phyloP scores from a whole-genome alignment of 2,329 filamentous ascomycete species.

The Raffaelea ambrosiae region DNA sequence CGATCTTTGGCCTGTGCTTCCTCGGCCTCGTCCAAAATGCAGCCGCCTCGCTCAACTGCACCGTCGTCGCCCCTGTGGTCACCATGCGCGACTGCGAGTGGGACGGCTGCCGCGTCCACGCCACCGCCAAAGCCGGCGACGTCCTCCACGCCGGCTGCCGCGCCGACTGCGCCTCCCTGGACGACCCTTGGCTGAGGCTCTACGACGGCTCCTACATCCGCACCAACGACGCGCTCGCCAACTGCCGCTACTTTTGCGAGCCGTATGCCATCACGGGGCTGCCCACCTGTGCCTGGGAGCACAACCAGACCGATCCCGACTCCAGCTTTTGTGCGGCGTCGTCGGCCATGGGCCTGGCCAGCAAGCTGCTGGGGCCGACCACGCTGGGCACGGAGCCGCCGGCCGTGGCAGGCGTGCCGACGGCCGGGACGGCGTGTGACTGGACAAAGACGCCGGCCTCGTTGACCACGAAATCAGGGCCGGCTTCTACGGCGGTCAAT shows the following conservation, averaged over 20 bases:
- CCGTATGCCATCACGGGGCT: constrained; percentile 4
- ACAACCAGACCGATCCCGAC: background rate
- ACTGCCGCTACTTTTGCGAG: constrained; percentile 10
- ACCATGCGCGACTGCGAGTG: constrained; percentile 11
- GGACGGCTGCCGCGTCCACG: constrained; percentile 8
- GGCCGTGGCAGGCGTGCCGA: background rate
- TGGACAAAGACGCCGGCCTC: constrained; percentile 1
- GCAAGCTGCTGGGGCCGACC: background rate
- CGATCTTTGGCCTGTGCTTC: no score
- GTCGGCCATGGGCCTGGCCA: background rate
- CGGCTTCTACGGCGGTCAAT: no score
- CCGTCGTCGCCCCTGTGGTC: constrained; percentile 6
- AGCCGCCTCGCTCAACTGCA: constrained; percentile 11
- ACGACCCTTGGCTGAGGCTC: constrained; percentile 11
- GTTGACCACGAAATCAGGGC: constrained; percentile 1
- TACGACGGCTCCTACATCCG: constrained; percentile 11
- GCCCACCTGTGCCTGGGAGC: constrained; percentile 1
- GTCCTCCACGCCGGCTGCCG: constrained; percentile 10
- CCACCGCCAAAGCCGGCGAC: constrained; percentile 4
- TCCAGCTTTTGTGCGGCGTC: background rate
- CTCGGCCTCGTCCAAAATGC: background rate
- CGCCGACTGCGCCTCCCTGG: constrained; percentile 11
- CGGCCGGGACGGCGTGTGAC: constrained; percentile 1
- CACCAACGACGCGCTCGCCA: constrained; percentile 4
- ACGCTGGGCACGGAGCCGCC: constrained; percentile 3